These are phyloP conservation scores for Debaryomyces nepalensis DNA, from an alignment of 1,139 yeast genomes.

Conservation along the genomic window DNA sequence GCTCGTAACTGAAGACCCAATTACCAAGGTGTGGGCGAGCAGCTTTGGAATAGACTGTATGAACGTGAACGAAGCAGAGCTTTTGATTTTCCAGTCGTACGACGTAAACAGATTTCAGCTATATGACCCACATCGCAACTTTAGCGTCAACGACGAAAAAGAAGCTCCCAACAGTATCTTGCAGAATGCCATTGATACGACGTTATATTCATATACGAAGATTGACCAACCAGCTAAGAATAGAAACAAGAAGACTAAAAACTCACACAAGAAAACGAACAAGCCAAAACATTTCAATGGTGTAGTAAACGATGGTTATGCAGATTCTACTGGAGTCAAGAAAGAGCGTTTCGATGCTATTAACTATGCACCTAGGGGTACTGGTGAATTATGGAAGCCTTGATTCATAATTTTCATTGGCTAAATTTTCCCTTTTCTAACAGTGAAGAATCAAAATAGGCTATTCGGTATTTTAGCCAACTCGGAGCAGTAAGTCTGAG, in stretches of 20 bases:
- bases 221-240: slow-evolving; percentile 12
- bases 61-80: slow-evolving; percentile 58
- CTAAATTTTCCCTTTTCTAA: background rate
- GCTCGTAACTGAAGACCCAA: slow-evolving; percentile 58
- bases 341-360: slow-evolving; percentile 50
- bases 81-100: slow-evolving; percentile 42
- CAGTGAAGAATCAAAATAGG: background rate
- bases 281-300: slow-evolving; percentile 10
- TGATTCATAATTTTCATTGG: slow-evolving; percentile 15
- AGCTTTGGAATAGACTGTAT: slow-evolving; percentile 57
- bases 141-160: slow-evolving; percentile 28
- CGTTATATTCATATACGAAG: slow-evolving; percentile 33
- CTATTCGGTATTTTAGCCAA: background rate
- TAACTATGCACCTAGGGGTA: slow-evolving; percentile 59
- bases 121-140: slow-evolving; percentile 36
- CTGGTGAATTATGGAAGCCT: slow-evolving; percentile 58
- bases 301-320: slow-evolving; percentile 20
- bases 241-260: slow-evolving; percentile 12
- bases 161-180: slow-evolving; percentile 29
- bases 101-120: slow-evolving; percentile 36
- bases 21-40: slow-evolving; percentile 57
- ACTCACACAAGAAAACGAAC: slow-evolving; percentile 8
- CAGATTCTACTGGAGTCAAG: slow-evolving; percentile 33
- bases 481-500: background rate
- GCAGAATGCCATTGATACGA: slow-evolving; percentile 45